Evolutionary conservation across 2,329 filamentous ascomycete species (phyloP).

Genomic region (Boeremia exigua): DNA sequence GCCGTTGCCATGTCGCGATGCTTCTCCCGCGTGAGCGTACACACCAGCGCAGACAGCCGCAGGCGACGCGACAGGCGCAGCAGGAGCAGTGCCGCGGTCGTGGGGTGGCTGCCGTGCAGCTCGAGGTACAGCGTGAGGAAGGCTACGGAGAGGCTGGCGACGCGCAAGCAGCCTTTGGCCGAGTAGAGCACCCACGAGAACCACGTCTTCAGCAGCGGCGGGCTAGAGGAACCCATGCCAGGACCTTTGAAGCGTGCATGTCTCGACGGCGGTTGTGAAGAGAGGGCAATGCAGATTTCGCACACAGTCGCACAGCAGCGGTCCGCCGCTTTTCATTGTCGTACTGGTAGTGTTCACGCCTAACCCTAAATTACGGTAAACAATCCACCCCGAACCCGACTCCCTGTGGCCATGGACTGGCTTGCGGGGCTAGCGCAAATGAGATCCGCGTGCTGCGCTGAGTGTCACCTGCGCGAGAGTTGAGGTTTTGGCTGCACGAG

Average conservation of each 20-base stretch:
- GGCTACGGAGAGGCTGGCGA: slow-evolving; percentile 36
- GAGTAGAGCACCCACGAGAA: slow-evolving; percentile 31
- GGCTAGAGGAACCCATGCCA: slow-evolving; percentile 43
- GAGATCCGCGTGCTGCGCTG: slow-evolving; percentile 8
- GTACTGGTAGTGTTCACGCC: slow-evolving; percentile 14
- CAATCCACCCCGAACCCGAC: slow-evolving; percentile 15
- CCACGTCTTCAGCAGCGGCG: slow-evolving; percentile 39
- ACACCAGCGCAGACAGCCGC: slow-evolving; percentile 30
- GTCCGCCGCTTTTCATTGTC: slow-evolving; percentile 26
- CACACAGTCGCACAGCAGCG: slow-evolving; percentile 17
- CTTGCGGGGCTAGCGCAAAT: slow-evolving; percentile 26
- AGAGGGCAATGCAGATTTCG: slow-evolving; percentile 13
- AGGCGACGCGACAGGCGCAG: slow-evolving; percentile 44
- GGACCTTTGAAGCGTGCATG: slow-evolving; percentile 36
- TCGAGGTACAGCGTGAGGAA: slow-evolving; percentile 42
- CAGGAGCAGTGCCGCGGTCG: slow-evolving; percentile 41
- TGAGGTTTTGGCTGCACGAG: not conserved
- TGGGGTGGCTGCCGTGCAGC: slow-evolving; percentile 36
- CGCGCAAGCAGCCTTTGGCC: slow-evolving; percentile 23
- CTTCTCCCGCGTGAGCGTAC: slow-evolving; percentile 29
- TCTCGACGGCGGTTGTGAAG: slow-evolving; percentile 22
- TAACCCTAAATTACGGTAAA: slow-evolving; percentile 22
- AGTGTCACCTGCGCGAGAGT: slow-evolving; percentile 2
- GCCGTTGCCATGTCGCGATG: too few species aligned
- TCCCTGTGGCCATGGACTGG: slow-evolving; percentile 25